Evolutionary conservation across 306 rosid species (phyloP).

Genomic region (Quercus variabilis): DNA sequence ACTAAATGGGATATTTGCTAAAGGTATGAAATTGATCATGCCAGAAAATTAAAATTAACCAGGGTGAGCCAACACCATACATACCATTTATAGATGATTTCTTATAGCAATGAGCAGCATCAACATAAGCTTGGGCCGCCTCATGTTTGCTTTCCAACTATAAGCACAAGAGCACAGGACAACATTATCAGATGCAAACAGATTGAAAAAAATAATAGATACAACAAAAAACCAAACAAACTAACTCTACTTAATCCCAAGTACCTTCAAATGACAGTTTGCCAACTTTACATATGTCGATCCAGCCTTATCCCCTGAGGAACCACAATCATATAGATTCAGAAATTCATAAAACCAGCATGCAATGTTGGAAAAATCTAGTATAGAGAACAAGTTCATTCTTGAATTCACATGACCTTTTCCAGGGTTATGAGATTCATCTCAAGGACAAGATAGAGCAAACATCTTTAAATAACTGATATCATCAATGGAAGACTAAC

Average conservation of each 20-base stretch:
- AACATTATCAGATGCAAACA: background rate
- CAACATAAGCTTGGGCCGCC: conserved; percentile 89
- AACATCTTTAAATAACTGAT: background rate
- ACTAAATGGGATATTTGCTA: background rate
- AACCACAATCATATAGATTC: conserved; percentile 11
- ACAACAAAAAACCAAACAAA: background rate
- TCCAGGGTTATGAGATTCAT: background rate
- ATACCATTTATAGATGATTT: conserved; percentile 66
- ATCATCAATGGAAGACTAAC: background rate
- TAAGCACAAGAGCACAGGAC: conserved; percentile 12
- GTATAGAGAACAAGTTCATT: background rate
- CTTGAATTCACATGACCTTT: background rate
- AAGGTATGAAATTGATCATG: background rate
- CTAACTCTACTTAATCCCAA: background rate
- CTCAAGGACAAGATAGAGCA: background rate
- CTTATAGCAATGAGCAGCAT: conserved; percentile 92
- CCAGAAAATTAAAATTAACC: background rate
- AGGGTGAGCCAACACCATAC: conserved; percentile 5
- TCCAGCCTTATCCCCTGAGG: conserved; percentile 88
- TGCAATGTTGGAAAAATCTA: background rate
- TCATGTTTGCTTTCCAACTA: conserved; percentile 94
- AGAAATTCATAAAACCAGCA: conserved; percentile 14
- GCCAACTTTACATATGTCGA: conserved; percentile 66
- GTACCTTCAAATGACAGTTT: conserved; percentile 79
- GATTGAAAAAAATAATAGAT: background rate